These are phyloP conservation scores for Globisporangium cederbergense DNA, from an alignment of 352 stramenopile genomes.

Conservation along the genomic window DNA sequence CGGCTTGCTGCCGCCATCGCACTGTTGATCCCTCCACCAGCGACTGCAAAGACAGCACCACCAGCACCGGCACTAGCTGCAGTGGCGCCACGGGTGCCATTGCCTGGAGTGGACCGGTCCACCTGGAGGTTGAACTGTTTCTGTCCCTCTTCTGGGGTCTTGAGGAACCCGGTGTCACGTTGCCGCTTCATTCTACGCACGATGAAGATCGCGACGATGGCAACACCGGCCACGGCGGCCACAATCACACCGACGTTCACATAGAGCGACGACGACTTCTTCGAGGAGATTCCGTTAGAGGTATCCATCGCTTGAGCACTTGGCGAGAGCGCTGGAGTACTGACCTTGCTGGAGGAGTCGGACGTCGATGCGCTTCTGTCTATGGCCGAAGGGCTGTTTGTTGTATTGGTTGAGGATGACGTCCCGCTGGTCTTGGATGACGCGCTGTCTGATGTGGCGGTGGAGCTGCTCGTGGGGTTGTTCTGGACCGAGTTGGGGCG, in stretches of 20 bases:
- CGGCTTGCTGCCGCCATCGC: slow-evolving; percentile 13
- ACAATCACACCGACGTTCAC: slow-evolving; percentile 49
- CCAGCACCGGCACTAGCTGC: not conserved
- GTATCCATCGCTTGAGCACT: not conserved
- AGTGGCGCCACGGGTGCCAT: not conserved
- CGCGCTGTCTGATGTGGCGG: not conserved
- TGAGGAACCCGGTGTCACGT: slow-evolving; percentile 22
- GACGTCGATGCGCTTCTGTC: not conserved
- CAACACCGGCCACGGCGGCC: slow-evolving; percentile 31
- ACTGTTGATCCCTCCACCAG: slow-evolving; percentile 13
- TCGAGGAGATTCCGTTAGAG: not conserved
- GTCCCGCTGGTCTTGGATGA: not conserved
- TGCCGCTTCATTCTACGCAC: slow-evolving; percentile 30
- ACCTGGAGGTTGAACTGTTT: slow-evolving; percentile 26
- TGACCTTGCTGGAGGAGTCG: not conserved
- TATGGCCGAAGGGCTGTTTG: not conserved
- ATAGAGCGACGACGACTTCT: slow-evolving; percentile 22
- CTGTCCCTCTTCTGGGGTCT: slow-evolving; percentile 26
- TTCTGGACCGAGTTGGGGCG: slow-evolving; percentile 11
- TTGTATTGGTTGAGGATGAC: not conserved
- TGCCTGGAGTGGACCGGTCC: slow-evolving; percentile 10
- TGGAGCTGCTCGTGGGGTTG: slow-evolving; percentile 6
- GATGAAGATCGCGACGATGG: slow-evolving; percentile 53
- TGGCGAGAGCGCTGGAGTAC: not conserved
- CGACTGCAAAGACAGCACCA: not conserved